A percentile compares a stretch with the other conserved stretches of the same genome.
These are phyloP conservation scores for Agrocybe chaxingu DNA, from an alignment of 768 basidiomycete genomes.

Conservation along the genomic window DNA sequence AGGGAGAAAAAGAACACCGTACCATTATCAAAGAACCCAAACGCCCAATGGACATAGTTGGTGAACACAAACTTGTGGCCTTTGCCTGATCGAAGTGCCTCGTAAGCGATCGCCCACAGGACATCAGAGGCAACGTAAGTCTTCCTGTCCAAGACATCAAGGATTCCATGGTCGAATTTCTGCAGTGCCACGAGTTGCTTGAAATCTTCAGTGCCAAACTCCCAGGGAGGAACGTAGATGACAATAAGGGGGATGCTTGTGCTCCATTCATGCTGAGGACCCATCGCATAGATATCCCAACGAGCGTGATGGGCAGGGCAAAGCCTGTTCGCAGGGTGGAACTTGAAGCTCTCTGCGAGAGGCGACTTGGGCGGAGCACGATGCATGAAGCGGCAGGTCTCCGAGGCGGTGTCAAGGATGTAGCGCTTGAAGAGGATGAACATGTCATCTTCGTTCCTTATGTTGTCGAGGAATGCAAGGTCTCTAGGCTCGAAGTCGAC, in stretches of 20 bases:
- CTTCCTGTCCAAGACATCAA: slow-evolving; percentile 13
- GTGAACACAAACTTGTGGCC: slow-evolving; percentile 22
- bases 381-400: slow-evolving; percentile 14
- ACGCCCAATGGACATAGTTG: slow-evolving; percentile 23
- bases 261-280: neutral
- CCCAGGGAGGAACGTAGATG: slow-evolving; percentile 20
- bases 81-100: slow-evolving; percentile 19
- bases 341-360: slow-evolving; percentile 12
- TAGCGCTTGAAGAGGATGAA: slow-evolving; percentile 14
- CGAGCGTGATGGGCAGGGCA: slow-evolving; percentile 19
- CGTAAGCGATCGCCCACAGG: slow-evolving; percentile 17
- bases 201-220: slow-evolving; percentile 21
- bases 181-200: slow-evolving; percentile 12
- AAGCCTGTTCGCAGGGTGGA: slow-evolving; percentile 13
- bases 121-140: slow-evolving; percentile 12
- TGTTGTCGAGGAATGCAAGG: slow-evolving; percentile 8
- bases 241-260: slow-evolving; percentile 15
- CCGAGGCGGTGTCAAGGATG: slow-evolving; percentile 17
- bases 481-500: slow-evolving; percentile 15
- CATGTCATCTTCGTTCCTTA: slow-evolving; percentile 18
- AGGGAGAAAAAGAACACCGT: neutral
- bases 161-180: slow-evolving; percentile 12
- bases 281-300: slow-evolving; percentile 24
- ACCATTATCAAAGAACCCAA: slow-evolving; percentile 20
- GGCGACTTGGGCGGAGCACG: slow-evolving; percentile 3